Evolutionary conservation across 2,329 filamentous ascomycete genomes (phyloP).

Genomic region (Microdochium trichocladiopsis): DNA sequence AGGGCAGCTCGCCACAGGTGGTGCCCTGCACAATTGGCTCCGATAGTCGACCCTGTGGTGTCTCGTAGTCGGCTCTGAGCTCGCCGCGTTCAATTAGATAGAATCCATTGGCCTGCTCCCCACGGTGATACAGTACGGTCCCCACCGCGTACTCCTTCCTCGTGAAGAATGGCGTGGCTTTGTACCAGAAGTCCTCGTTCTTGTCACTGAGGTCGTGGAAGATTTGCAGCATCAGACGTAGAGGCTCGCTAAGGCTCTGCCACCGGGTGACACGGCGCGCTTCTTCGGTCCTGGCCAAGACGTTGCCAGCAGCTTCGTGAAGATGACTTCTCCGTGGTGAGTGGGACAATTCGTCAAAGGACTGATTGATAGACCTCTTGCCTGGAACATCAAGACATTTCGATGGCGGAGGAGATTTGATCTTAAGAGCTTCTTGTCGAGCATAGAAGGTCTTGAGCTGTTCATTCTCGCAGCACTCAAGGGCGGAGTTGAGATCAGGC

Average conservation of each 20-base stretch:
- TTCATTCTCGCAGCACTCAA: conserved; percentile 94
- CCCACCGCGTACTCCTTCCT: conserved; percentile 61
- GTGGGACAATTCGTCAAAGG: conserved; percentile 48
- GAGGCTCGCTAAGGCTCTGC: conserved; percentile 81
- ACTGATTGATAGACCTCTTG: conserved; percentile 18
- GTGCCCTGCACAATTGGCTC: conserved; percentile 93
- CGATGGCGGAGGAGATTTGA: conserved; percentile 29
- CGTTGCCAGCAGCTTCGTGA: conserved; percentile 68
- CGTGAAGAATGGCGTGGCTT: conserved; percentile 67
- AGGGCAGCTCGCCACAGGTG: conserved; percentile 91
- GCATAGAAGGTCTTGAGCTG: conserved; percentile 75
- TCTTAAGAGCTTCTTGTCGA: conserved; percentile 54
- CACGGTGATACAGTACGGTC: conserved; percentile 69
- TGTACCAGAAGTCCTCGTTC: conserved; percentile 96
- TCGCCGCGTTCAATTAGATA: conserved; percentile 88
- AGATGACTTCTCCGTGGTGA: conserved; percentile 78
- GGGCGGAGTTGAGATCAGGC: conserved; percentile 82
- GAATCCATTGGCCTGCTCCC: conserved; percentile 73
- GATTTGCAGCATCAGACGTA: conserved; percentile 89
- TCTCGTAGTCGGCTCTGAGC: conserved; percentile 80
- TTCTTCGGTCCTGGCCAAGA: conserved; percentile 58
- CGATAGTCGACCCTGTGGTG: conserved; percentile 81
- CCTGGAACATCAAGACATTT: conserved; percentile 42
- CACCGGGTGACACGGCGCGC: conserved; percentile 58
- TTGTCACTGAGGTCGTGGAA: conserved; percentile 81